These are phyloP conservation scores for Carex littledalei DNA, from an alignment of 176 grass and related monocot genomes.

Conservation along the genomic window DNA sequence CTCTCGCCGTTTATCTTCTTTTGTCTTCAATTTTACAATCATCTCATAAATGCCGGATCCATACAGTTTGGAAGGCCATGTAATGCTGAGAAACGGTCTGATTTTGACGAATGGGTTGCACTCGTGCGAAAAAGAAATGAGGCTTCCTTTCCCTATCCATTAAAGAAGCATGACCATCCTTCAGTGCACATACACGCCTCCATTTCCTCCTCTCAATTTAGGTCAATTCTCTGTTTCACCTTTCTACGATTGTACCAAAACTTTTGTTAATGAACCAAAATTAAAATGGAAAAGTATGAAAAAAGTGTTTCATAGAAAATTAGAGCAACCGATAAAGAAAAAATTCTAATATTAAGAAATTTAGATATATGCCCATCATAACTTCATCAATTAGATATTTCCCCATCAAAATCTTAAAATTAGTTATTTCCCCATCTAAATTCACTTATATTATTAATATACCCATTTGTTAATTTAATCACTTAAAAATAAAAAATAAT, in stretches of 20 bases:
- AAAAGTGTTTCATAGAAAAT: neutral
- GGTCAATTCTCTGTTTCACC: constrained; percentile 2
- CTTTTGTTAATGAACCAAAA: neutral
- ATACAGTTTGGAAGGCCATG: neutral
- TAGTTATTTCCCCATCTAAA: too few relatives aligned
- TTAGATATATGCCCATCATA: too few relatives aligned
- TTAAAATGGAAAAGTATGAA: neutral
- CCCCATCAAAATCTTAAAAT: too few relatives aligned
- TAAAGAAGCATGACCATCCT: neutral
- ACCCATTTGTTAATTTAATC: too few relatives aligned
- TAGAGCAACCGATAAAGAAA: neutral
- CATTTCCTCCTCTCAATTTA: constrained; percentile 19
- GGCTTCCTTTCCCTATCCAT: constrained; percentile 5
- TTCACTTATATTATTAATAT: too few relatives aligned
- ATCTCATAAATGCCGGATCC: neutral
- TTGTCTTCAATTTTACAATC: neutral
- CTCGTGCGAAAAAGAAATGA: constrained; percentile 40
- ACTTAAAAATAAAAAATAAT: too few relatives aligned
- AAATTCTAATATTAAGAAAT: neutral
- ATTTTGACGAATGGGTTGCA: constrained; percentile 61
- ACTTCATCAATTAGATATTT: too few relatives aligned
- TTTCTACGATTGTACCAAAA: neutral
- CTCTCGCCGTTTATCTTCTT: too few relatives aligned
- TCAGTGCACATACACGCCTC: neutral
- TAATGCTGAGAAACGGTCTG: neutral